phyloP scores from a whole-genome alignment of 805 yeast species.

The Kluyveromyces siamensis region DNA sequence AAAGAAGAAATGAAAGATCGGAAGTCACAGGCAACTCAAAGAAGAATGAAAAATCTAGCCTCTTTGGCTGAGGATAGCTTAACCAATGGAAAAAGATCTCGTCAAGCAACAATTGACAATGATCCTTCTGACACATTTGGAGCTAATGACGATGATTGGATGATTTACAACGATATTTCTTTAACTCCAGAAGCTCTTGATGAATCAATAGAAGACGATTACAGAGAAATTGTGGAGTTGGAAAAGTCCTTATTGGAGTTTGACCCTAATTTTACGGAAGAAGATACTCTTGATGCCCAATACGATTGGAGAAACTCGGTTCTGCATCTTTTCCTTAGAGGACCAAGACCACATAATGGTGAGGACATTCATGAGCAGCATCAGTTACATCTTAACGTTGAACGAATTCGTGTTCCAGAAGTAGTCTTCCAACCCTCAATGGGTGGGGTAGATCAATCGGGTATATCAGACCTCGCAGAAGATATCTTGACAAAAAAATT shows the following conservation, averaged over 20 bases:
- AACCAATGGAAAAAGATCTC: conserved; percentile 37
- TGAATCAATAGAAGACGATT: conserved; percentile 71
- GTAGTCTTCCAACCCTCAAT: conserved; percentile 85
- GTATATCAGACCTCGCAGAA: conserved; percentile 69
- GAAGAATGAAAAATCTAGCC: conserved; percentile 85
- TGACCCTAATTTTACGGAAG: conserved; percentile 81
- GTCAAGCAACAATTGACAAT: conserved; percentile 65
- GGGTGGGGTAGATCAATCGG: conserved; percentile 94
- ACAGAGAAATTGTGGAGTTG: conserved; percentile 45
- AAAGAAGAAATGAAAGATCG: conserved; percentile 76
- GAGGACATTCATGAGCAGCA: conserved; percentile 80
- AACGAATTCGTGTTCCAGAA: conserved; percentile 88
- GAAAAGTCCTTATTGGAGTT: conserved; percentile 70
- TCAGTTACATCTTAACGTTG: conserved; percentile 85
- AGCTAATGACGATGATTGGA: conserved; percentile 94
- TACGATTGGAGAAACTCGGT: conserved; percentile 78
- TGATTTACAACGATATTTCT: conserved; percentile 75
- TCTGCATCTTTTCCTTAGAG: conserved; percentile 78
- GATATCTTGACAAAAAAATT: conserved; percentile 55
- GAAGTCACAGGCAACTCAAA: conserved; percentile 85
- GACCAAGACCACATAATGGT: conserved; percentile 78
- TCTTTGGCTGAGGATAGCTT: conserved; percentile 65
- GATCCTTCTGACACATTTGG: conserved; percentile 94
- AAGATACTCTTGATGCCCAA: conserved; percentile 73
- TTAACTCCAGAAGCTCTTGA: conserved; percentile 54